Percentiles rank a stretch among this genome's conserved stretches.
phyloP scores from a whole-genome alignment of 345 rosid species.

The Pistacia atlantica region DNA sequence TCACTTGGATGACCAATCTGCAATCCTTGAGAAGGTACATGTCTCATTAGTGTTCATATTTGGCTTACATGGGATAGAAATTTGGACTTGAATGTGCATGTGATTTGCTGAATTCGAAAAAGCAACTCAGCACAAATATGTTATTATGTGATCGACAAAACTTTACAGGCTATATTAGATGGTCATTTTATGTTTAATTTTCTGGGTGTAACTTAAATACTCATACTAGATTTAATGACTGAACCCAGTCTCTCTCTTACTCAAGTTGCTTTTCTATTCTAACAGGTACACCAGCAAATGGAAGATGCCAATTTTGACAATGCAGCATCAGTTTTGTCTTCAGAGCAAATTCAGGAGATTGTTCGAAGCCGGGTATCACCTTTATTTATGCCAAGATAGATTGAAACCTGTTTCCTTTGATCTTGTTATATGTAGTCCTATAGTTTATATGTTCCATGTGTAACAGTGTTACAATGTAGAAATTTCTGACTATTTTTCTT shows the following conservation, averaged over 20 bases:
- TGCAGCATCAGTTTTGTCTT: slow-evolving; percentile 56
- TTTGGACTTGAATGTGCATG: not conserved
- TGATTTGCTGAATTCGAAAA: not conserved
- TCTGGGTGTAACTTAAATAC: not conserved
- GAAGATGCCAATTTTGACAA: slow-evolving; percentile 56
- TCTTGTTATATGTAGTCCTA: not conserved
- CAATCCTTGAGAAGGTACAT: slow-evolving; percentile 63
- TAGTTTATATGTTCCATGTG: not conserved
- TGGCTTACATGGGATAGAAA: not conserved
- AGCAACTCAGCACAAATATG: not conserved
- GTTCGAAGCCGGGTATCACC: slow-evolving; percentile 68
- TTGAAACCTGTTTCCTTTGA: not conserved
- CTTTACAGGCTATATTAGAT: not conserved
- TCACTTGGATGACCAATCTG: slow-evolving; percentile 71
- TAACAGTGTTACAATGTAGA: not conserved
- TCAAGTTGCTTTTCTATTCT: slow-evolving; percentile 1
- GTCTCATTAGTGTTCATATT: not conserved
- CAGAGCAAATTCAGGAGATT: slow-evolving; percentile 66
- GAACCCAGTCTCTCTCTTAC: not conserved
- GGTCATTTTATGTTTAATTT: not conserved
- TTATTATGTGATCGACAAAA: not conserved
- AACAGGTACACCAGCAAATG: slow-evolving; percentile 66
- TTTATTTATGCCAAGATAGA: slow-evolving; percentile 47
- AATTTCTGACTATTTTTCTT: not conserved
- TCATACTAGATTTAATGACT: not conserved